Evolutionary conservation across 2,329 filamentous ascomycete genomes (phyloP).

Genomic region (Penicillium digitatum): DNA sequence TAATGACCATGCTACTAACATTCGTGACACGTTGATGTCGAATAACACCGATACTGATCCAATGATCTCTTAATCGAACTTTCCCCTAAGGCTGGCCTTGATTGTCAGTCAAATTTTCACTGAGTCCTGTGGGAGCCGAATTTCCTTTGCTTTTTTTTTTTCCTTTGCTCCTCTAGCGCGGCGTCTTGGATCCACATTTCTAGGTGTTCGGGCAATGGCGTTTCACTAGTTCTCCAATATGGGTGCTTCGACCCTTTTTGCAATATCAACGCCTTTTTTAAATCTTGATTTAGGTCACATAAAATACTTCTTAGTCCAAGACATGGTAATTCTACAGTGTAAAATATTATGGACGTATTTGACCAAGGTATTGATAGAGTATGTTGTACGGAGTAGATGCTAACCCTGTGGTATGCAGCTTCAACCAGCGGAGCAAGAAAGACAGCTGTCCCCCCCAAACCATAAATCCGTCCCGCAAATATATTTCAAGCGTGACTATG

Average conservation of each 20-base stretch:
- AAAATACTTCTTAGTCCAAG: no score
- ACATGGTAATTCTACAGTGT: no score
- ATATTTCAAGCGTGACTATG: slow-evolving; percentile 1
- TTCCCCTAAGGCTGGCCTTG: not conserved
- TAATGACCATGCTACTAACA: slow-evolving; percentile 24
- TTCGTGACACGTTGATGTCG: slow-evolving; percentile 41
- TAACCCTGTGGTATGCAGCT: not conserved
- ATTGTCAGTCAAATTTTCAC: not conserved
- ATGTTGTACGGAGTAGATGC: no score
- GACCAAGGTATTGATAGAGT: not conserved
- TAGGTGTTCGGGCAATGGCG: not conserved
- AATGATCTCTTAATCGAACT: slow-evolving; percentile 36
- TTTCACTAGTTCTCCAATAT: not conserved
- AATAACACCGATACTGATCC: slow-evolving; percentile 41
- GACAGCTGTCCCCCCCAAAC: not conserved
- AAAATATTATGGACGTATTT: not conserved
- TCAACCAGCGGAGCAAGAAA: not conserved
- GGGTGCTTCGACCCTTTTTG: not conserved
- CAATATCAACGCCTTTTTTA: not conserved
- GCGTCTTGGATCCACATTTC: slow-evolving; percentile 19
- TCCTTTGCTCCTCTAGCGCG: slow-evolving; percentile 19
- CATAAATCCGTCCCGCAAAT: not conserved
- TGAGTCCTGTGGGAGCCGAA: not conserved
- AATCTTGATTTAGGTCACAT: not conserved
- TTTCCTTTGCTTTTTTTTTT: not conserved